phyloP scores from a whole-genome alignment of 345 rosid genomes.

The Hibiscus trionum region DNA sequence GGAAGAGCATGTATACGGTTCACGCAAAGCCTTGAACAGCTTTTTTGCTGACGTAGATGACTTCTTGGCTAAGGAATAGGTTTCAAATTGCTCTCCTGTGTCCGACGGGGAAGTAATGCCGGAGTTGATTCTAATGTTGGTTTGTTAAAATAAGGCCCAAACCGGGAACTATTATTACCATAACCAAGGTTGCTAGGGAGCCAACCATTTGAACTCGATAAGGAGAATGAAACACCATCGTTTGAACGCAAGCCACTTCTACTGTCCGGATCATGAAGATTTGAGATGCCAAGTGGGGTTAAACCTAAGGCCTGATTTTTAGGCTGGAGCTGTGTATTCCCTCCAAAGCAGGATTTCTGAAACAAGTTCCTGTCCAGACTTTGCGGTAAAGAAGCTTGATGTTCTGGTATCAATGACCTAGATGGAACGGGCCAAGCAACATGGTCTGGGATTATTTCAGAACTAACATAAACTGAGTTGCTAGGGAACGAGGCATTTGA shows the following conservation, averaged over 20 bases:
- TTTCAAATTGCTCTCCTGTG: neutral
- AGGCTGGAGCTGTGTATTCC: conserved; percentile 1
- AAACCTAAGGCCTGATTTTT: conserved; percentile 2
- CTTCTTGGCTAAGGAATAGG: neutral
- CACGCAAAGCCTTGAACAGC: neutral
- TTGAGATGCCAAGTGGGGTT: conserved; percentile 5
- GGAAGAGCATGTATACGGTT: neutral
- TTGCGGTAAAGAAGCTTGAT: conserved; percentile 3
- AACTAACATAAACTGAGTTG: neutral
- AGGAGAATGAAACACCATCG: conserved; percentile 7
- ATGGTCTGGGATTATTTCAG: neutral
- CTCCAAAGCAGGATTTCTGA: neutral
- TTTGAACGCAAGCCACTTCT: neutral
- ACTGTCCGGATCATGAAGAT: neutral
- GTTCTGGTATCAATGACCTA: conserved; percentile 3
- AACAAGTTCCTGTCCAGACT: neutral
- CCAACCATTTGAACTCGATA: neutral
- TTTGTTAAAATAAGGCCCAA: neutral
- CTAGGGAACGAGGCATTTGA: neutral
- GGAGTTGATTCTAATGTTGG: conserved; percentile 7
- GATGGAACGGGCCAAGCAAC: conserved; percentile 12
- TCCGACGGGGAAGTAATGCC: neutral
- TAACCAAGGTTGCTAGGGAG: conserved; percentile 5
- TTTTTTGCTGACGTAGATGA: neutral
- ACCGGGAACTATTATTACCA: neutral